Percentiles rank a stretch among this genome's conserved stretches.
Conservation (phyloP, 1,284 basidiomycete genomes). For the Rhodotorula mucilaginosa region DNA sequence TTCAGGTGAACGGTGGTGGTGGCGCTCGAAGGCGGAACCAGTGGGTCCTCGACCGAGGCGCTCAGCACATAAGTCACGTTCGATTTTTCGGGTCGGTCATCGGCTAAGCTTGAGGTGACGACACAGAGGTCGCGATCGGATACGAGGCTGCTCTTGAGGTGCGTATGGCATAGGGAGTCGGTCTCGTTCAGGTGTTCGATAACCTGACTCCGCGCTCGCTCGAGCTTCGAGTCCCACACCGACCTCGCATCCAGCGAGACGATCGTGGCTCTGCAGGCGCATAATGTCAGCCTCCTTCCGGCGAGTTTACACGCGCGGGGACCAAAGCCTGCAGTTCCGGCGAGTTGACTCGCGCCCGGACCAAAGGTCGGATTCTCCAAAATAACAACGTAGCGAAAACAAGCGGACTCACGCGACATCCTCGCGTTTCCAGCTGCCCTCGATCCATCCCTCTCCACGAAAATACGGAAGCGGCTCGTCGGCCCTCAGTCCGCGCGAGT, state of each 20-base stretch:
- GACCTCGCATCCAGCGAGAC: slow-evolving; percentile 14
- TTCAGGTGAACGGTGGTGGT: slow-evolving; percentile 27
- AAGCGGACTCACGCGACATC: slow-evolving; percentile 24
- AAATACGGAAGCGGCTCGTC: slow-evolving; percentile 35
- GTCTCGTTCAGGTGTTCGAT: slow-evolving; percentile 17
- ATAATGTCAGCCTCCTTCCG: too few species aligned
- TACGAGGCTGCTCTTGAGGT: slow-evolving; percentile 8
- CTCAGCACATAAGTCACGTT: slow-evolving; percentile 17
- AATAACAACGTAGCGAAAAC: too few species aligned
- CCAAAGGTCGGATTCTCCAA: too few species aligned
- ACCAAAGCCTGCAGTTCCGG: too few species aligned
- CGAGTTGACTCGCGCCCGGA: too few species aligned
- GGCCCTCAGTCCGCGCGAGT: slow-evolving; percentile 18
- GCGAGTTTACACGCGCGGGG: too few species aligned
- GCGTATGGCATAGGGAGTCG: slow-evolving; percentile 8
- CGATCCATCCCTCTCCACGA: slow-evolving; percentile 35
- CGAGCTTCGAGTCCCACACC: slow-evolving; percentile 31
- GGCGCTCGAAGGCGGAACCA: slow-evolving; percentile 15
- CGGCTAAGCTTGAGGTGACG: neutral
- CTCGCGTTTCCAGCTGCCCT: slow-evolving; percentile 29
- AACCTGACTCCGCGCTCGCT: slow-evolving; percentile 7
- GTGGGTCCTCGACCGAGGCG: slow-evolving; percentile 28
- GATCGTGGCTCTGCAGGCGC: slow-evolving; percentile 19
- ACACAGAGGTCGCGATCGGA: slow-evolving; percentile 23
- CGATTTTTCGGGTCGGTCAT: slow-evolving; percentile 3